Evolutionary conservation across 441 rosid genomes (phyloP), one percentile per base, ranked within the genome.

Genomic region (Gossypium davidsonii): DNA sequence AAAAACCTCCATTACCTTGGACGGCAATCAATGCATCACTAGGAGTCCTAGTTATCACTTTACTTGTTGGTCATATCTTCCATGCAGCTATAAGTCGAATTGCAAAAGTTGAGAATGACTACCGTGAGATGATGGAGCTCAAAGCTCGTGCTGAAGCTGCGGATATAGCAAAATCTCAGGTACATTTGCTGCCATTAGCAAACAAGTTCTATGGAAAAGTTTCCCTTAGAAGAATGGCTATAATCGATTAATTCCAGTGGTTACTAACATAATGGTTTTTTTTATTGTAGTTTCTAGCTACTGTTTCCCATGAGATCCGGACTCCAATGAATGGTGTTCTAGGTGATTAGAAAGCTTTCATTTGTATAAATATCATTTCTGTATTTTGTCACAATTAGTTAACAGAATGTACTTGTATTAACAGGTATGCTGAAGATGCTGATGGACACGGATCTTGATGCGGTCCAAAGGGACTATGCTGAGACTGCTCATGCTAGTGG

Each of bases 161-260:
- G 18, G 99, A 94, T 75, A 88, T 92, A 74, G 99, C 99, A 71
- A 94, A 94, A 85, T 94, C 99, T 78, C 97, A 92, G 94, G 99
- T 92, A 26, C 76, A 28, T 73, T 75, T 60, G 70, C 28, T 25
- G 20, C 26, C 23, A 21, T 3, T 21, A 65, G 8, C 52, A 26
- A 25, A 71, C 39, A 46, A 53, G 52, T 74, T 46, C 26, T 66
- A 48, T 25, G 11, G 31, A 23, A n/a, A 14, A 23, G 1, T 23
- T 67, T 6, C 58, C 12, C 21, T 31, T 49, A 17, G 20, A 67
- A 9, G 12, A 48, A 10, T n/a, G n/a, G 71, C n/a, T 15, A n/a
- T 51, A 15, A 49, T 49, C 26, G 14, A 67, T 14, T 48, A 48
- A 5, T 25, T 48, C 23, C 21, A 48, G n/a, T 65, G 37, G 7